phyloP scores from a whole-genome alignment of 805 yeast genomes.

The Suhomyces pyralidae region DNA sequence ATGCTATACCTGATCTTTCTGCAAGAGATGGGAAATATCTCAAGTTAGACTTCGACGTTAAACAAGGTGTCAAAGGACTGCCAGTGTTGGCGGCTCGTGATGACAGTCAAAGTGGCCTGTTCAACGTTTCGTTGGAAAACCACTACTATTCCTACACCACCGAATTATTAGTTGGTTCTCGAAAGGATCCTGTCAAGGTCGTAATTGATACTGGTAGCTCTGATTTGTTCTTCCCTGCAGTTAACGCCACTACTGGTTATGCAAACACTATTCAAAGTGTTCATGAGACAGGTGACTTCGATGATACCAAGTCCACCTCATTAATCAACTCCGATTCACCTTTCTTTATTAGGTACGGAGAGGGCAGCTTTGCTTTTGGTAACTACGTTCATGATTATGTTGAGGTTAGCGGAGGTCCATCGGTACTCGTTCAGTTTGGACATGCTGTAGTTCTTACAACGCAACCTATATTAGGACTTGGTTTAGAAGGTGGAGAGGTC shows the following conservation, averaged over 20 bases:
- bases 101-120: not conserved
- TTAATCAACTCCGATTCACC: conserved; percentile 42
- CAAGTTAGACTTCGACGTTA: not conserved
- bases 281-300: conserved; percentile 29
- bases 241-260: not conserved
- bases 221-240: conserved; percentile 29
- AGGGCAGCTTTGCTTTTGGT: conserved; percentile 46
- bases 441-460: conserved; percentile 3
- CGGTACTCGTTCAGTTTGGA: conserved; percentile 8
- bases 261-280: not conserved
- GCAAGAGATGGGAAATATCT: not conserved
- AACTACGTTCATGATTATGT: conserved; percentile 9
- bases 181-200: conserved; percentile 23
- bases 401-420: conserved; percentile 1
- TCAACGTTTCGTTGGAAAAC: not conserved
- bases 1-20: not conserved
- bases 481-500: too few species aligned
- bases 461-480: conserved; percentile 8
- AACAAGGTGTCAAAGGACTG: not conserved
- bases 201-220: conserved; percentile 42
- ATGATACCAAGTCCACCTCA: conserved; percentile 35
- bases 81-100: not conserved
- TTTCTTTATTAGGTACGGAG: conserved; percentile 47
- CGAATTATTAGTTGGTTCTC: conserved; percentile 27
- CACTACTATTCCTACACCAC: not conserved